Conservation (phyloP, 2,329 filamentous ascomycete genomes). For the Alternaria tenuissima region DNA sequence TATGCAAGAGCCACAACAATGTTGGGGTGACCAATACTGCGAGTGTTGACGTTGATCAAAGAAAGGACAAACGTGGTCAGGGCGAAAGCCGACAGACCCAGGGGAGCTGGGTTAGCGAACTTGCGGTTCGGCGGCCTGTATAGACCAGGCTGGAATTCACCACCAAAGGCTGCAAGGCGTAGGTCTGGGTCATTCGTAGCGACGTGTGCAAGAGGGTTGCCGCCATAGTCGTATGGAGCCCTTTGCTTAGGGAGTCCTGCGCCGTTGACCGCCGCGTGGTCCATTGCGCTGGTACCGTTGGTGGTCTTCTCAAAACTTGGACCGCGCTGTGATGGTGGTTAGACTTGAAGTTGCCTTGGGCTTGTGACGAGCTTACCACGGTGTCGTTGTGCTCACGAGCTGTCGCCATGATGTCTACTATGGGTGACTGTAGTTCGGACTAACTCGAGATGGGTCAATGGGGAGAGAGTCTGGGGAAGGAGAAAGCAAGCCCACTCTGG, state of each 20-base stretch:
- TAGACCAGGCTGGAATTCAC: conserved; percentile 62
- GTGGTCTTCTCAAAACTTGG: conserved; percentile 34
- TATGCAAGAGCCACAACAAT: conserved; percentile 59
- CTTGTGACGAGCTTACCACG: conserved; percentile 32
- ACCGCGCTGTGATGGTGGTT: conserved; percentile 29
- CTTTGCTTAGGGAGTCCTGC: conserved; percentile 47
- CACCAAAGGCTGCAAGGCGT: conserved; percentile 59
- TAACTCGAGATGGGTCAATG: conserved; percentile 2
- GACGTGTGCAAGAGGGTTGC: conserved; percentile 61
- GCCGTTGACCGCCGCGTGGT: conserved; percentile 50
- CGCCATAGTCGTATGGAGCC: conserved; percentile 60
- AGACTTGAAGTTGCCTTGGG: conserved; percentile 7
- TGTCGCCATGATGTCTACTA: conserved; percentile 51
- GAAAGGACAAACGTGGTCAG: conserved; percentile 69
- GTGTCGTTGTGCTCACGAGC: conserved; percentile 48
- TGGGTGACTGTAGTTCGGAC: conserved; percentile 10
- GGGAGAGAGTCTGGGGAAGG: conserved; percentile 35
- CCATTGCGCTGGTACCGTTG: conserved; percentile 47
- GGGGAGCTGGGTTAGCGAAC: conserved; percentile 67
- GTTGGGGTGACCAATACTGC: conserved; percentile 53
- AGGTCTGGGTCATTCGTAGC: conserved; percentile 58
- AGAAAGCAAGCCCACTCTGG: conserved; percentile 30
- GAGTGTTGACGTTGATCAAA: conserved; percentile 58
- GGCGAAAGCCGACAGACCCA: conserved; percentile 70
- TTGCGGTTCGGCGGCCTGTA: conserved; percentile 56